phyloP scores from a whole-genome alignment of 208 protist species.

The Leishmania tarentolae region DNA sequence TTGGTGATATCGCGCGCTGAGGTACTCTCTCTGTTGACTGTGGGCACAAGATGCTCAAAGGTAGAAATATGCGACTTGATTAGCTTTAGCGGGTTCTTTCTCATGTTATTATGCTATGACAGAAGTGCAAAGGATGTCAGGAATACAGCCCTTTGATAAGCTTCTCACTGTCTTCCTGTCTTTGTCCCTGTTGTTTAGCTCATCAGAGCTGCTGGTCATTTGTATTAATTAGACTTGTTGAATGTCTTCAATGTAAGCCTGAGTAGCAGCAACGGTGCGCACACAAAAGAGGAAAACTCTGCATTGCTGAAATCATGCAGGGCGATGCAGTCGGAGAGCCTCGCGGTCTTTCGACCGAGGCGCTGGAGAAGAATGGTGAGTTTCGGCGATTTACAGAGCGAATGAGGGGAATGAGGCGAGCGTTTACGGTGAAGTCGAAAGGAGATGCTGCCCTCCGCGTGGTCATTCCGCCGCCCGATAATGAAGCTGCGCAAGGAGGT shows the following conservation, averaged over 20 bases:
- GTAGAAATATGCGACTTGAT: no score
- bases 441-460: constrained; percentile 5
- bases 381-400: constrained; percentile 35
- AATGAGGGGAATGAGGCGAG: constrained; percentile 28
- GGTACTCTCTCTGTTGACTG: neutral
- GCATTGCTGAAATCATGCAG: constrained; percentile 10
- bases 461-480: constrained; percentile 8
- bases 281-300: neutral
- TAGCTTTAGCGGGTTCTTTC: neutral
- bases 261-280: no score
- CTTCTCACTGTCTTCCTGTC: neutral
- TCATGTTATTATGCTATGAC: neutral
- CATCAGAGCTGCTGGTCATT: neutral
- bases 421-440: constrained; percentile 30
- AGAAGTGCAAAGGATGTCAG: neutral
- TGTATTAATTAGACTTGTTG: neutral
- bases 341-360: constrained; percentile 17
- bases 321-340: neutral
- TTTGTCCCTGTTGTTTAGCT: neutral
- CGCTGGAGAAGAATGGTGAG: constrained; percentile 30
- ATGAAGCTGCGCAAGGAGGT: neutral
- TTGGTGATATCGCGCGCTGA: neutral
- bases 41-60: neutral
- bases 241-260: no score
- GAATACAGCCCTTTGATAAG: neutral